Conservation (phyloP, 495 filamentous ascomycete genomes). For the Podospora didyma region DNA sequence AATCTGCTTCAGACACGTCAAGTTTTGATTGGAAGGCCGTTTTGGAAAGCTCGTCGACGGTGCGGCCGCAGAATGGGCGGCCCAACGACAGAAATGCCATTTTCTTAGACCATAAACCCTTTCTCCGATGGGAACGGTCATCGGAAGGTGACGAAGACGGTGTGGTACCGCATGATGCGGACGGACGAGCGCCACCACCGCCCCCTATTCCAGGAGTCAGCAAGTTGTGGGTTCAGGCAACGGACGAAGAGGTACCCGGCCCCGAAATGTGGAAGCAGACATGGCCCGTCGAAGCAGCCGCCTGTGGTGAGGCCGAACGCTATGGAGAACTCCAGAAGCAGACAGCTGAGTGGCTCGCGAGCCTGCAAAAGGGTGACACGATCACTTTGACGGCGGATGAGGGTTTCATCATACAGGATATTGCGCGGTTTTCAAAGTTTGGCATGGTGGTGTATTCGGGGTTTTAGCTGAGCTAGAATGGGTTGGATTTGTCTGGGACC, state of each 20-base stretch:
- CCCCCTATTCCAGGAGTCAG: neutral
- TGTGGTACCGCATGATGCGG: neutral
- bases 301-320: neutral
- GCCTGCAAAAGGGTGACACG: neutral
- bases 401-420: neutral
- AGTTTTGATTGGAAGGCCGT: too few species aligned
- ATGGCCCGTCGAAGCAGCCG: neutral
- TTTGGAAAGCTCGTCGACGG: too few species aligned
- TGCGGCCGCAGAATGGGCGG: too few species aligned
- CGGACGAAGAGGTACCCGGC: neutral
- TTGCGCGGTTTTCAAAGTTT: neutral
- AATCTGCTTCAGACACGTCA: too few species aligned
- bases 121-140: neutral
- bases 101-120: too few species aligned
- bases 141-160: neutral
- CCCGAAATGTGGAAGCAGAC: neutral
- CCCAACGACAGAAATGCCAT: too few species aligned
- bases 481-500: too few species aligned
- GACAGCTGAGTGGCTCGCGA: neutral
- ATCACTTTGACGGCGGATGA: neutral
- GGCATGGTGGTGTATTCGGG: neutral
- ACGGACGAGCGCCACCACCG: neutral
- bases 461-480: too few species aligned
- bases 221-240: neutral
- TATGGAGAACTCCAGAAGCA: neutral